Percentiles rank a stretch among this genome's conserved stretches.
These are phyloP conservation scores for Wakefieldia striispora DNA, from an alignment of 768 basidiomycete genomes.

Conservation along the genomic window DNA sequence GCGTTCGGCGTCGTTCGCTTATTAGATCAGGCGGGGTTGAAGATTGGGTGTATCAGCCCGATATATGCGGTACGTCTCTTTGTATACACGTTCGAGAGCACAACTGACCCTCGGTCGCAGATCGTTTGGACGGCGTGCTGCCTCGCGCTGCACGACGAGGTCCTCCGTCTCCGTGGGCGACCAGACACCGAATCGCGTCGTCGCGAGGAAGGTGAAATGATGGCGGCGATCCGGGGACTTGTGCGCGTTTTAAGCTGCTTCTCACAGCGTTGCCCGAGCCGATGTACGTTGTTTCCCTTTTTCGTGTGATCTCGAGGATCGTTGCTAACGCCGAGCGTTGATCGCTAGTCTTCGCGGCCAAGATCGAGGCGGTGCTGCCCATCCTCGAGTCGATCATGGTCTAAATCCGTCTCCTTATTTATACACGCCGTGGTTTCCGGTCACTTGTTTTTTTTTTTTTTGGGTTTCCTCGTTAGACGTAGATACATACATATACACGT, in stretches of 20 bases:
- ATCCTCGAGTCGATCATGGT: slow-evolving; percentile 20
- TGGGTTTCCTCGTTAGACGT: not conserved
- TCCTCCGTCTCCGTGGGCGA: slow-evolving; percentile 16
- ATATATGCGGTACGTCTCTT: slow-evolving; percentile 12
- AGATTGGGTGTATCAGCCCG: slow-evolving; percentile 12
- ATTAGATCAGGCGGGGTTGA: slow-evolving; percentile 8
- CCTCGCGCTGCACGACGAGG: slow-evolving; percentile 21
- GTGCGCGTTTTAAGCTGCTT: slow-evolving; percentile 14
- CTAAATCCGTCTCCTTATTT: too few species aligned
- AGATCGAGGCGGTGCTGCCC: slow-evolving; percentile 26
- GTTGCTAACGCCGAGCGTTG: not conserved
- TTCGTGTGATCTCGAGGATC: not conserved
- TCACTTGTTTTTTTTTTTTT: not conserved
- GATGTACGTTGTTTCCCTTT: slow-evolving; percentile 16
- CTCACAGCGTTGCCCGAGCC: slow-evolving; percentile 15
- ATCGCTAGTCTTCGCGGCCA: slow-evolving; percentile 19
- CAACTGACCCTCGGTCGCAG: slow-evolving; percentile 9
- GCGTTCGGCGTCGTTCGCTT: slow-evolving; percentile 13
- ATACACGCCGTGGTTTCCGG: not conserved
- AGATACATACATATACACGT: too few species aligned
- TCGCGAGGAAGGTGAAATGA: slow-evolving; percentile 14
- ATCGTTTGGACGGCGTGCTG: slow-evolving; percentile 23
- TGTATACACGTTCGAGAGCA: not conserved
- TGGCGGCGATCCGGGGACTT: slow-evolving; percentile 15
- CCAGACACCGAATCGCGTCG: slow-evolving; percentile 2